These are phyloP conservation scores for Neopestalotiopsis rosae DNA, from an alignment of 2,329 filamentous ascomycete genomes.

Conservation along the genomic window DNA sequence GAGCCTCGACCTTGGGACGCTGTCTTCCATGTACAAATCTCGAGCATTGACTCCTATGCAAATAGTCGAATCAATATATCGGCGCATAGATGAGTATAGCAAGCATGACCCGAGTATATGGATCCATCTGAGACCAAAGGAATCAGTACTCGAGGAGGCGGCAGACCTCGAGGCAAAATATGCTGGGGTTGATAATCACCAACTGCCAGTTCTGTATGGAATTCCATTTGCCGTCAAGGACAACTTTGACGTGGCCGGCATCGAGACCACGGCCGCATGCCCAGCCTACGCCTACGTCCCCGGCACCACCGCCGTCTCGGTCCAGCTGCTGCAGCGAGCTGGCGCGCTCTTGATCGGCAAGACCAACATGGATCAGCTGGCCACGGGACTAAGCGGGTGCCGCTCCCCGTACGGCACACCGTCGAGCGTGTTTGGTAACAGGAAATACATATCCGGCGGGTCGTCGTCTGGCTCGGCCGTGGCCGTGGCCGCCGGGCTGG, in stretches of 20 bases:
- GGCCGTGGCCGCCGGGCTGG: slow-evolving; percentile 56
- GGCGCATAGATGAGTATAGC: not conserved
- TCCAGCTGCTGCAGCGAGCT: slow-evolving; percentile 51
- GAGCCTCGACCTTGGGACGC: not conserved
- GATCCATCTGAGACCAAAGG: not conserved
- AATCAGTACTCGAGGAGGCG: not conserved
- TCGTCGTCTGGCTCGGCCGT: slow-evolving; percentile 45
- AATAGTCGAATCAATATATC: not conserved
- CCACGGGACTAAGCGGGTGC: slow-evolving; percentile 64
- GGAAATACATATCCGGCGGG: slow-evolving; percentile 27
- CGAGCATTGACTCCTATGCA: not conserved
- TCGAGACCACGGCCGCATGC: slow-evolving; percentile 58
- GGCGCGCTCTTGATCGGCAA: slow-evolving; percentile 64
- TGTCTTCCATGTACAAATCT: not conserved
- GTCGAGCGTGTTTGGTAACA: slow-evolving; percentile 40
- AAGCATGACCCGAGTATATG: not conserved
- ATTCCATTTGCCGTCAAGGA: slow-evolving; percentile 64
- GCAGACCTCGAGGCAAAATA: not conserved
- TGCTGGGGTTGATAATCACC: not conserved
- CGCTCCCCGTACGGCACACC: slow-evolving; percentile 60
- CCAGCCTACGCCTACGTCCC: slow-evolving; percentile 54
- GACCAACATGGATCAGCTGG: slow-evolving; percentile 65
- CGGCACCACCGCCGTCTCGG: slow-evolving; percentile 49
- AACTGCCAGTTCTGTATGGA: slow-evolving; percentile 47
- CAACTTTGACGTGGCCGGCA: slow-evolving; percentile 56